Conservation (phyloP, 2,329 filamentous ascomycete genomes). For the Orbilia blumenaviensis region DNA sequence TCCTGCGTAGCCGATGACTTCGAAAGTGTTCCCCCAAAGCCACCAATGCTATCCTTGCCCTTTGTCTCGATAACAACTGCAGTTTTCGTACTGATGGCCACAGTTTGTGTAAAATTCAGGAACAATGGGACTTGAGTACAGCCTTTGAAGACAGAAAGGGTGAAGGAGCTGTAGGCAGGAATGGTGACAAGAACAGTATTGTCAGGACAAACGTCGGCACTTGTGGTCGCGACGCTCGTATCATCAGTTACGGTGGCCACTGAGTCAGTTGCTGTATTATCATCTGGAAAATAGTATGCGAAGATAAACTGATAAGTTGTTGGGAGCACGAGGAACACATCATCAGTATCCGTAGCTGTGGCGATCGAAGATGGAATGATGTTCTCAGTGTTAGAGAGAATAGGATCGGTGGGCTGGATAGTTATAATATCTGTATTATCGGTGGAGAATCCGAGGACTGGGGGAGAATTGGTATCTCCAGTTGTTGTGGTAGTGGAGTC, state of each 20-base stretch:
- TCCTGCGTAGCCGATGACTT: constrained; percentile 1
- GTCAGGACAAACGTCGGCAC: constrained; percentile 13
- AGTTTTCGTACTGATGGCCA: constrained; percentile 33
- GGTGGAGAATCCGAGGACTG: not conserved
- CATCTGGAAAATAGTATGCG: constrained; percentile 14
- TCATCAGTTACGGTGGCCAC: not conserved
- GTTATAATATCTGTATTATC: constrained; percentile 18
- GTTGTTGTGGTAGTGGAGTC: not conserved
- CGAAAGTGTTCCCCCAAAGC: not conserved
- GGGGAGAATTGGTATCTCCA: not conserved
- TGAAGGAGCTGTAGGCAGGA: not conserved
- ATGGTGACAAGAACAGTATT: constrained; percentile 32
- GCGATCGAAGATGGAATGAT: constrained; percentile 28
- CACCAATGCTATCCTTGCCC: not conserved
- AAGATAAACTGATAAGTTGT: constrained; percentile 37
- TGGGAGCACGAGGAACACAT: not conserved
- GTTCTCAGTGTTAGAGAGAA: constrained; percentile 31
- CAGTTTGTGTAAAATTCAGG: constrained; percentile 18
- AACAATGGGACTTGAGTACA: not conserved
- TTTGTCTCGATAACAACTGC: constrained; percentile 46
- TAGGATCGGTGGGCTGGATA: constrained; percentile 26
- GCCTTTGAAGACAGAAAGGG: not conserved
- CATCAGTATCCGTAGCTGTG: not conserved
- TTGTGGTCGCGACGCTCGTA: not conserved
- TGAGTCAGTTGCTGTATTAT: not conserved